Evolutionary conservation across 2,329 filamentous ascomycete species (phyloP).

Genomic region (Calonectria crousiana): DNA sequence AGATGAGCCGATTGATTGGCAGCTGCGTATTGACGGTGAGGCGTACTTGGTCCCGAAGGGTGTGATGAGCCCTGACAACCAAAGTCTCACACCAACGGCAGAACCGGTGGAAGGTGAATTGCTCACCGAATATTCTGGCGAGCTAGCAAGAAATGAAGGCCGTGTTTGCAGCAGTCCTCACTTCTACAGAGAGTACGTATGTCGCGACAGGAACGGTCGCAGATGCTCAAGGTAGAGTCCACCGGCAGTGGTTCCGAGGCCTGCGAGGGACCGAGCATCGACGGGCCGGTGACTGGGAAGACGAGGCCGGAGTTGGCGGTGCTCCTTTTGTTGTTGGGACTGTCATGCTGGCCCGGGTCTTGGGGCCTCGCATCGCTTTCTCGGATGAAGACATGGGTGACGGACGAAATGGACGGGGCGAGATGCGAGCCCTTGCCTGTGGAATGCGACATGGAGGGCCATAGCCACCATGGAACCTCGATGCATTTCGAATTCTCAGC

Average conservation of each 20-base stretch:
- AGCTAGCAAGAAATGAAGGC: constrained; percentile 30
- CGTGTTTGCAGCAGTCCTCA: constrained; percentile 10
- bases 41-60: neutral
- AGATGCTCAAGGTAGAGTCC: constrained; percentile 11
- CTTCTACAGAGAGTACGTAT: constrained; percentile 15
- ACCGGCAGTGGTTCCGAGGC: constrained; percentile 9
- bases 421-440: constrained; percentile 10
- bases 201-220: constrained; percentile 17
- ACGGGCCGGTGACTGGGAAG: neutral
- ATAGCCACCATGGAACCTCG: constrained; percentile 21
- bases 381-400: constrained; percentile 18
- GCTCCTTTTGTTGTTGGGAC: neutral
- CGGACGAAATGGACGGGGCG: constrained; percentile 6
- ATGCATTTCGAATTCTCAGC: constrained; percentile 1
- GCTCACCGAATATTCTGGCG: neutral
- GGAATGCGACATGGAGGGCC: neutral
- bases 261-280: constrained; percentile 15
- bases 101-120: neutral
- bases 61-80: neutral
- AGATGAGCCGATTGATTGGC: constrained; percentile 8
- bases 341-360: neutral
- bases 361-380: neutral
- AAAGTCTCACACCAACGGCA: constrained; percentile 3
- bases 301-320: neutral
- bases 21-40: neutral